Evolutionary conservation across 495 filamentous ascomycete genomes (phyloP), one percentile per base, ranked within the genome.

Genomic region (Viridothelium virens): DNA sequence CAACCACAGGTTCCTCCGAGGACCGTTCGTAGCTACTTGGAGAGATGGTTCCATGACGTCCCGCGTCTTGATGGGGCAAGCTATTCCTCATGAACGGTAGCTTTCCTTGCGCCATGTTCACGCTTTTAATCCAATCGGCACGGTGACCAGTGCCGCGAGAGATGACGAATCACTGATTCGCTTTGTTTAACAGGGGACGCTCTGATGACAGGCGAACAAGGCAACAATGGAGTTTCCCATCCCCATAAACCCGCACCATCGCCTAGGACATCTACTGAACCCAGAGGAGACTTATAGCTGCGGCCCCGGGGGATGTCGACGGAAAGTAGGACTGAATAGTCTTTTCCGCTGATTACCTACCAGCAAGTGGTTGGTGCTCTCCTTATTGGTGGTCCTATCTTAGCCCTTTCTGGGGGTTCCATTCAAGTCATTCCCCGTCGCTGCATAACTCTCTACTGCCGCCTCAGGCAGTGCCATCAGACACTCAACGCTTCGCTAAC

Each of bases 351-450:
- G 6, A 31, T 4, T 7, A 33, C 10, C 53, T 31, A 18, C 53
- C 53, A 59, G 25, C 5, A 59, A 59, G n/a, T 33, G 53, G 53
- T 59, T 36, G 10, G 25, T 59, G 53, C 25, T 34, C 36, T 31
- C 11, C 31, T 31, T 59, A 59, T 59, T 59, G 53, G 53, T 59
- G 53, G 25, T 59, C 31, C 31, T 36, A 33, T 59, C 53, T 59
- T 31, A 59, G 53, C 53, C 31, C 53, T 59, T 36, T 59, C 53
- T 59, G 31, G 18, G 53, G 31, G 18, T 59, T 59, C 4, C 36
- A 34, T 59, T 9, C 6, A 36, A 59, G 25, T 59, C 7, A 59
- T 34, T 59, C 53, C 6, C 53, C 53, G 53, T 36, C 10, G 18
- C 53, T 59, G 53, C 53, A 59, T 59, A 36, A 34, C 31, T 59